phyloP scores from a whole-genome alignment of 345 rosid genomes.

The Zanthoxylum bungeanum region DNA sequence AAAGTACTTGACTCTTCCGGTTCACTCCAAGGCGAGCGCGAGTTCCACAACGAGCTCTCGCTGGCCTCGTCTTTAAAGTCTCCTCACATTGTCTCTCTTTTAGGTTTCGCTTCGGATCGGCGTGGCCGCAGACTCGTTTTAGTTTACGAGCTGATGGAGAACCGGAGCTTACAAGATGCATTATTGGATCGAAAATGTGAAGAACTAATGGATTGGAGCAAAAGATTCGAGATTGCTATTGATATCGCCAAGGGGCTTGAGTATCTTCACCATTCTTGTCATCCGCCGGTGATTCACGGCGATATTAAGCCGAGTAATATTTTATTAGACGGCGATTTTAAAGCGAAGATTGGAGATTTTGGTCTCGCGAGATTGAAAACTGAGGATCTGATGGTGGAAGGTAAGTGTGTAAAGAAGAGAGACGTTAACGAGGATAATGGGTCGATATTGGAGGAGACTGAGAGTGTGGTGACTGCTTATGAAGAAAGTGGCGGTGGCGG shows the following conservation, averaged over 20 bases:
- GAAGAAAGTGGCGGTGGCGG: constrained; percentile 37
- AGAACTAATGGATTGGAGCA: constrained; percentile 62
- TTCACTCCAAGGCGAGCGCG: constrained; percentile 70
- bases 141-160: constrained; percentile 74
- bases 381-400: constrained; percentile 36
- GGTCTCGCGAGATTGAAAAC: constrained; percentile 66
- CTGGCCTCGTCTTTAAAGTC: constrained; percentile 64
- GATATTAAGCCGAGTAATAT: constrained; percentile 74
- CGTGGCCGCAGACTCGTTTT: constrained; percentile 44
- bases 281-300: constrained; percentile 61
- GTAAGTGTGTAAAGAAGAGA: constrained; percentile 22
- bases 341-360: constrained; percentile 73
- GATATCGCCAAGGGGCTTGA: constrained; percentile 79
- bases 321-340: constrained; percentile 49
- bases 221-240: constrained; percentile 38
- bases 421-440: constrained; percentile 53
- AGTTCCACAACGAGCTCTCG: constrained; percentile 76
- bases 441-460: constrained; percentile 66
- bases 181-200: constrained; percentile 66
- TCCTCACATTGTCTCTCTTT: constrained; percentile 58
- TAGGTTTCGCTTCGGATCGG: constrained; percentile 67
- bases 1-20: constrained; percentile 58
- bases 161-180: constrained; percentile 69
- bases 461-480: constrained; percentile 54
- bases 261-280: constrained; percentile 64